Base-by-base conservation (phyloP, 352 stramenopile genomes). In the Thalassiosira sp. region DNA sequence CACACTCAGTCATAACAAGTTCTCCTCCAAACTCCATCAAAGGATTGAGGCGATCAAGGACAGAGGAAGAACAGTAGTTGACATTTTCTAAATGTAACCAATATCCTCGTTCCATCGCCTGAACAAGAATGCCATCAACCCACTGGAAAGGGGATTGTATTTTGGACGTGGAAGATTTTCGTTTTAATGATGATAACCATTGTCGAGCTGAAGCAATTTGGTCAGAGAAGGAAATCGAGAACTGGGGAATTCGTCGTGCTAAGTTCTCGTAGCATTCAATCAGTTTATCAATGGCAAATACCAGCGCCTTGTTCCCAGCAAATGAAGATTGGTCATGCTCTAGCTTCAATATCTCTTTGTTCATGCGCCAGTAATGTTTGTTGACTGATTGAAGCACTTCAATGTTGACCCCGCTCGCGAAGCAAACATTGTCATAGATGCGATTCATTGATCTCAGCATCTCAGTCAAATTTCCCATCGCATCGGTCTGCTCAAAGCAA, bases 41-140 rank as follows among this genome's bases (percentile, higher is more conserved):
- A 8, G 97, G 95, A 84, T 99, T 99, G 22, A 99, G 90, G 33
- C 98, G 94, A 91, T 99, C 98, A 20, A 99, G 89, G 15, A 99
- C 97, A 28, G 96, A 98, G 0, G 97, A 97, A 74, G 95, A 96
- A 86, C 97, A 99, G 62, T 98, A 97, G 83, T 99, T 99, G 15
- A 98, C 97, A 77, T 99, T 99, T 80, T 99, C 96, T 11, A 99
- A 86, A 43, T 99, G 80, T 5, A 99, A 85, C 98, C 97, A 99
- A 49, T 99, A 93, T n/a, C 98, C 98, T 28, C 95, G 91, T 53
- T 98, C 92, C 90, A 99, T 97, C 1, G 97, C 98, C 72, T 98
- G 85, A 8, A 99, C 96, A 16, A 99, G 85, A 33, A 96, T 94
- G 3, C 98, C 97, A 84, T 99, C 97, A 13, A 98, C 93, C 97